Evolutionary conservation across 495 filamentous ascomycete genomes (phyloP), one percentile per base, ranked within the genome.

Genomic region (Pyrenopolyporus hunteri): DNA sequence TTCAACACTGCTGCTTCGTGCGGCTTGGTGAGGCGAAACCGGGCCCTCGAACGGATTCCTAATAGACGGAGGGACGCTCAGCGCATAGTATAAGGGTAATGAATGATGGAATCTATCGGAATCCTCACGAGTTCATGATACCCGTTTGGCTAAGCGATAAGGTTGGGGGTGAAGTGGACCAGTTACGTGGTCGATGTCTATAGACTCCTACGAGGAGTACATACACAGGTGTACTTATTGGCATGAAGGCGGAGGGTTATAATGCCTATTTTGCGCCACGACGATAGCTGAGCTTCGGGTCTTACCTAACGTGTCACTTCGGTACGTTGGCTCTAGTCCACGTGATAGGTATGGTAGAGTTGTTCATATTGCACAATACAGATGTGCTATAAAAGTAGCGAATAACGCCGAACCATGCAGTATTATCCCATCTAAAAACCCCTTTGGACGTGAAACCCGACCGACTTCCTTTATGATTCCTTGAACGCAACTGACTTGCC

Each of bases 401-500:
- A 7, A 23, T 6, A 68, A 70, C 68, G 68, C 68, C 68, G 32
- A 52, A 11, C 51, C 42, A 70, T 68, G 68, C 65, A 70, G 17
- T 49, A 61, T 33, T 40, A 10, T 39, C 22, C 20, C 17, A 13
- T 40, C 33, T 23, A 14, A 22, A 8, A 42, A 25, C 17, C 26
- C 26, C 33, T 33, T 11, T 13, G 44, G 6, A 47, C 47, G 14
- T 44, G 25, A 16, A 50, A 7, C 46, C 53, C 6, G 58, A 42
- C 37, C 57, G 23, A 28, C 20, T 28, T 63, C 23, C 42, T 56
- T n/a, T n/a, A n/a, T n/a, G n/a, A 63, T 31, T 59, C 49, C 56
- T 62, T 62, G 20, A 70, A 68, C 8, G 68, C 60, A 22, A 70
- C 69, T n/a, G 63, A 64, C 55, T 67, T 71, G 14, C 59, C 66